A percentile compares a stretch with the other conserved stretches of the same genome.
phyloP scores from a whole-genome alignment of 2,329 filamentous ascomycete genomes.

The Monosporascus sp. region DNA sequence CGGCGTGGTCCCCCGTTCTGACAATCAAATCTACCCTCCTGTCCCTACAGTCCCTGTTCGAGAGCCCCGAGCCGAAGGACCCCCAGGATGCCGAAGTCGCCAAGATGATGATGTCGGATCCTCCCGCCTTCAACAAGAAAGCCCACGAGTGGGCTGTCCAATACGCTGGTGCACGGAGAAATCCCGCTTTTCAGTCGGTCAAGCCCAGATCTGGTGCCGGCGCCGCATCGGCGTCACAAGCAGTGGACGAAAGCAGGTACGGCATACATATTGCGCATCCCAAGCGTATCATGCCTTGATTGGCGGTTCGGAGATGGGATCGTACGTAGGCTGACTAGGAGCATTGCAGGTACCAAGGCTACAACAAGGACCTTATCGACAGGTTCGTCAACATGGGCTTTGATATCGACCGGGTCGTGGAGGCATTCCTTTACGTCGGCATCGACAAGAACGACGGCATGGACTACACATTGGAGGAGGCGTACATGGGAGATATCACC shows the following conservation, averaged over 20 bases:
- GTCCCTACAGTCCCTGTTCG: conserved; percentile 87
- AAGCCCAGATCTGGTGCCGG: conserved; percentile 24
- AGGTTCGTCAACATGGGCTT: conserved; percentile 91
- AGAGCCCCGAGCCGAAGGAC: conserved; percentile 90
- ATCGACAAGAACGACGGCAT: conserved; percentile 73
- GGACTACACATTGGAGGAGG: conserved; percentile 84
- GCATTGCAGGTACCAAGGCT: conserved; percentile 69
- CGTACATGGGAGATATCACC: conserved; percentile 85
- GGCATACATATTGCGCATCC: conserved; percentile 1
- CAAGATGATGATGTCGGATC: conserved; percentile 76
- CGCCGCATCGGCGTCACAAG: conserved; percentile 40
- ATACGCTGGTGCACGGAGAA: conserved; percentile 68
- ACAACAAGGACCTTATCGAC: conserved; percentile 77
- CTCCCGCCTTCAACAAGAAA: conserved; percentile 71
- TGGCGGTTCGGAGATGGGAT: too few relatives aligned
- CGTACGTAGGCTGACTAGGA: neutral
- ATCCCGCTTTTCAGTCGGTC: conserved; percentile 19
- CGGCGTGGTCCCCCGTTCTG: conserved; percentile 90
- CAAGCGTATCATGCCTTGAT: too few relatives aligned
- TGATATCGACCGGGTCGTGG: conserved; percentile 77
- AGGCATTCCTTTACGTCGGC: conserved; percentile 74
- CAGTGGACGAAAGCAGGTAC: conserved; percentile 46
- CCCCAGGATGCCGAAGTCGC: conserved; percentile 96
- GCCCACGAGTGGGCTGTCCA: conserved; percentile 88
- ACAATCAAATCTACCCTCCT: conserved; percentile 95